Evolutionary conservation across 768 basidiomycete species (phyloP).

Genomic region (Brasilioporus rufonigricans): DNA sequence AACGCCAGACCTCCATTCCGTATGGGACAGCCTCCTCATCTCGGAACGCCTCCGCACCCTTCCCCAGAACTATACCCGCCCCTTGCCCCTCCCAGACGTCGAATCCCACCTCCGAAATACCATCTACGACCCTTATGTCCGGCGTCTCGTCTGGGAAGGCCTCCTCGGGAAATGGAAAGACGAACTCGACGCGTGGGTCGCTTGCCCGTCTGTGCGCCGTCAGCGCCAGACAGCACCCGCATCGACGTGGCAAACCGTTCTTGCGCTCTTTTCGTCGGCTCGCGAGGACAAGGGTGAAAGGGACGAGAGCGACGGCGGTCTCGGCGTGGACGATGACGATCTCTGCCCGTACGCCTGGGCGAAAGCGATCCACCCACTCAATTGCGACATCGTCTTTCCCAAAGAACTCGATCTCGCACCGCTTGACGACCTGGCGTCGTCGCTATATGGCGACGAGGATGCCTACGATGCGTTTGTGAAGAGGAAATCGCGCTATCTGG

Average conservation of each 20-base stretch:
- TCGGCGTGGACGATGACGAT: slow-evolving; percentile 49
- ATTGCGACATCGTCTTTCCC: slow-evolving; percentile 85
- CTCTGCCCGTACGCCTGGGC: slow-evolving; percentile 84
- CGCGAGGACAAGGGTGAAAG: not conserved
- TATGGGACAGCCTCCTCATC: slow-evolving; percentile 85
- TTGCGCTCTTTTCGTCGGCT: slow-evolving; percentile 5
- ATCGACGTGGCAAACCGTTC: slow-evolving; percentile 28
- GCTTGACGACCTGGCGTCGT: not conserved
- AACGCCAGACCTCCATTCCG: slow-evolving; percentile 70
- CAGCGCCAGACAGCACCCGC: slow-evolving; percentile 4
- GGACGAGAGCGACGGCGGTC: slow-evolving; percentile 19
- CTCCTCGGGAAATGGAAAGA: slow-evolving; percentile 63
- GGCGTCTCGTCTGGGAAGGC: slow-evolving; percentile 86
- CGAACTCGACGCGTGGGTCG: slow-evolving; percentile 62
- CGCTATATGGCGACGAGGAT: not conserved
- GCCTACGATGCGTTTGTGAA: not conserved
- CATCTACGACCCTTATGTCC: slow-evolving; percentile 86
- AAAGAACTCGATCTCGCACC: slow-evolving; percentile 50
- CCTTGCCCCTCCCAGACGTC: slow-evolving; percentile 64
- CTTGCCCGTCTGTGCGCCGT: slow-evolving; percentile 54
- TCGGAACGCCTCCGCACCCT: slow-evolving; percentile 77
- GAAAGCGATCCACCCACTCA: slow-evolving; percentile 65
- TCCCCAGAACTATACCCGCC: slow-evolving; percentile 70
- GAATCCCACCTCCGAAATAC: slow-evolving; percentile 69
- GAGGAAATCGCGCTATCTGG: slow-evolving; percentile 43